These are phyloP conservation scores for Xylaria longipes DNA, from an alignment of 495 filamentous ascomycete species.

Conservation along the genomic window DNA sequence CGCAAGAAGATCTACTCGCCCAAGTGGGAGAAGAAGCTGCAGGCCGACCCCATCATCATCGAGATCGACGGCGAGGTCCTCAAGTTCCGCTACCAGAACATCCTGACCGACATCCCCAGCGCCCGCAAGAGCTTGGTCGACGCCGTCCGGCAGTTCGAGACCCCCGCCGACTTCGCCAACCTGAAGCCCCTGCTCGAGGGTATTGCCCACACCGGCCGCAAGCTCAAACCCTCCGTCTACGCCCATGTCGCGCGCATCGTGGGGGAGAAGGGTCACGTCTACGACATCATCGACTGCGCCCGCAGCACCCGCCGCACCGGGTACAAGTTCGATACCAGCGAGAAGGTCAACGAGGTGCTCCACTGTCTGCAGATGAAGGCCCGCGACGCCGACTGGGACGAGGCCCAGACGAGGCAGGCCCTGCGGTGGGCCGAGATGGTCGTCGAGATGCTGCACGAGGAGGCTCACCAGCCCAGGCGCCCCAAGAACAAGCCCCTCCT, in stretches of 20 bases:
- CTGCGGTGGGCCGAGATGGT: slow-evolving; percentile 56
- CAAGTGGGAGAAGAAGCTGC: slow-evolving; percentile 58
- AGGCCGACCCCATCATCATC: slow-evolving; percentile 65
- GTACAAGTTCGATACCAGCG: slow-evolving; percentile 52
- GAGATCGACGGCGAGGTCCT: slow-evolving; percentile 64
- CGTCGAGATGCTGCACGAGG: slow-evolving; percentile 57
- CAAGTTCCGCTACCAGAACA: slow-evolving; percentile 58
- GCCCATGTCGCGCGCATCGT: slow-evolving; percentile 52
- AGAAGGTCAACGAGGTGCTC: slow-evolving; percentile 56
- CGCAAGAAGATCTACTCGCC: slow-evolving; percentile 59
- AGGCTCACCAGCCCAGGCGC: slow-evolving; percentile 42
- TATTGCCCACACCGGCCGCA: slow-evolving; percentile 50
- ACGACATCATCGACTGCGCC: slow-evolving; percentile 61
- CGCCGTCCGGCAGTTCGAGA: slow-evolving; percentile 58
- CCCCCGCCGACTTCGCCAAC: slow-evolving; percentile 65
- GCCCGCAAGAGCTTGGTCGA: slow-evolving; percentile 44
- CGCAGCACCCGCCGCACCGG: slow-evolving; percentile 55
- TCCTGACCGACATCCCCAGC: slow-evolving; percentile 39
- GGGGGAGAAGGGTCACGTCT: slow-evolving; percentile 46
- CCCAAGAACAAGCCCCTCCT: slow-evolving; percentile 4
- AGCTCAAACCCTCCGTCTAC: slow-evolving; percentile 39
- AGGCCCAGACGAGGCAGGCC: slow-evolving; percentile 42
- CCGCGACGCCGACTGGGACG: slow-evolving; percentile 48
- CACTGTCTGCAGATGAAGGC: slow-evolving; percentile 57
- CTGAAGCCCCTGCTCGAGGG: slow-evolving; percentile 65